Percentiles rank a stretch among this genome's conserved stretches.
Evolutionary conservation across 2,329 filamentous ascomycete species (phyloP).

Genomic region (Monosporascus sp.): DNA sequence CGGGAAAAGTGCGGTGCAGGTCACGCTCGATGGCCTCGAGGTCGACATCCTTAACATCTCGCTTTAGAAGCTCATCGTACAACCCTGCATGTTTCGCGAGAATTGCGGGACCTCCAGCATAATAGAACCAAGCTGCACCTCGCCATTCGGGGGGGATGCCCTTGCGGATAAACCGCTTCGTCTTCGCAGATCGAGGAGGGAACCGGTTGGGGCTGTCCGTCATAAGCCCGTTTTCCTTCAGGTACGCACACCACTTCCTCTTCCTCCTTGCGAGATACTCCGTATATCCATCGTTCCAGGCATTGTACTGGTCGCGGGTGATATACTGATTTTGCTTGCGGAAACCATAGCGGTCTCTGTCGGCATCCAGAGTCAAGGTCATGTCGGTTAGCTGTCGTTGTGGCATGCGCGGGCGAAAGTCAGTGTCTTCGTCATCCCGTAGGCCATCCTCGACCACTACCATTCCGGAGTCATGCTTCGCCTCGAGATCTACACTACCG

Average conservation of each 20-base stretch:
- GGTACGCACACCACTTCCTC: conserved; percentile 75
- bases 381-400: conserved; percentile 23
- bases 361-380: conserved; percentile 42
- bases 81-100: conserved; percentile 70
- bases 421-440: conserved; percentile 4
- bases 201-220: conserved; percentile 71
- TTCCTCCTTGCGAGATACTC: conserved; percentile 68
- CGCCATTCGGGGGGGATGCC: conserved; percentile 91
- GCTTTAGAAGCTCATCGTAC: conserved; percentile 65
- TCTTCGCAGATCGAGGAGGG: conserved; percentile 72
- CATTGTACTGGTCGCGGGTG: conserved; percentile 70
- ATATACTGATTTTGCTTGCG: conserved; percentile 81
- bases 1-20: conserved; percentile 87
- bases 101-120: conserved; percentile 79
- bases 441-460: conserved; percentile 29
- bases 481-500: conserved; percentile 2
- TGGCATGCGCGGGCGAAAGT: conserved; percentile 9
- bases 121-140: conserved; percentile 96
- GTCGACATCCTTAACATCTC: conserved; percentile 64
- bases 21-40: conserved; percentile 90
- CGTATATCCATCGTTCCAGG: conserved; percentile 72
- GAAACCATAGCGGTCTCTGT: conserved; percentile 84
- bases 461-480: conserved; percentile 48
- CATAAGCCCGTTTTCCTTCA: conserved; percentile 70
- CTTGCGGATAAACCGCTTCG: conserved; percentile 87